These are phyloP conservation scores for Candolleomyces aberdarensis DNA, from an alignment of 768 basidiomycete genomes.

Conservation along the genomic window DNA sequence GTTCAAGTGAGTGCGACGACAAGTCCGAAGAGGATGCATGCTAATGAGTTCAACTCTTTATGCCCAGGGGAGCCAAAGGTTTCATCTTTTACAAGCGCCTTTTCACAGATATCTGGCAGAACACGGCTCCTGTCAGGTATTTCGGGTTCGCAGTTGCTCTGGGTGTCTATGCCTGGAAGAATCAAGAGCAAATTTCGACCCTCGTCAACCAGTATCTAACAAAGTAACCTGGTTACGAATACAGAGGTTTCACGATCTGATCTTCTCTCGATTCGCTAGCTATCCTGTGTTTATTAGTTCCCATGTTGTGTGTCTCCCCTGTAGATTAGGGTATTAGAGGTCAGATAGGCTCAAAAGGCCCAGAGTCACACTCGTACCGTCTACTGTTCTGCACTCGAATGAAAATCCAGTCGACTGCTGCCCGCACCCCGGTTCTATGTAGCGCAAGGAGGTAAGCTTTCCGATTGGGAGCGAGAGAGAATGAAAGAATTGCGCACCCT, in stretches of 20 bases:
- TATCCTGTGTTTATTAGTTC: neutral
- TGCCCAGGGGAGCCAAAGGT: constrained; percentile 21
- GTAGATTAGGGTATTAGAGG: constrained; percentile 11
- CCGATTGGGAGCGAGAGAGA: neutral
- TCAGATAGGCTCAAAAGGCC: neutral
- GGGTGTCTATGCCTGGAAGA: constrained; percentile 27
- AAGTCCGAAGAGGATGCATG: neutral
- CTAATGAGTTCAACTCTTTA: neutral
- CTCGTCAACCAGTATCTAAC: neutral
- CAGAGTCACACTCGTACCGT: constrained; percentile 36
- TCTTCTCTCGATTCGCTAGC: neutral
- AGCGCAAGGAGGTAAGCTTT: neutral
- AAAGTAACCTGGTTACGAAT: neutral
- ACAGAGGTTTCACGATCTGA: no score
- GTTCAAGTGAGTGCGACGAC: constrained; percentile 5
- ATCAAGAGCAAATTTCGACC: constrained; percentile 18
- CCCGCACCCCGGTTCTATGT: constrained; percentile 78
- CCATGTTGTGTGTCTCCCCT: neutral
- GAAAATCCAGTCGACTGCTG: constrained; percentile 93
- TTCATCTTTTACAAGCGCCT: constrained; percentile 24
- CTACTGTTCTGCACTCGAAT: constrained; percentile 89
- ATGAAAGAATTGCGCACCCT: constrained; percentile 54
- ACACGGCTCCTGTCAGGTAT: constrained; percentile 23
- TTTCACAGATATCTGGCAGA: constrained; percentile 25
- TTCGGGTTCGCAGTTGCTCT: constrained; percentile 17